phyloP scores from a whole-genome alignment of 2,329 filamentous ascomycete species.

The Stemphylium beticola region DNA sequence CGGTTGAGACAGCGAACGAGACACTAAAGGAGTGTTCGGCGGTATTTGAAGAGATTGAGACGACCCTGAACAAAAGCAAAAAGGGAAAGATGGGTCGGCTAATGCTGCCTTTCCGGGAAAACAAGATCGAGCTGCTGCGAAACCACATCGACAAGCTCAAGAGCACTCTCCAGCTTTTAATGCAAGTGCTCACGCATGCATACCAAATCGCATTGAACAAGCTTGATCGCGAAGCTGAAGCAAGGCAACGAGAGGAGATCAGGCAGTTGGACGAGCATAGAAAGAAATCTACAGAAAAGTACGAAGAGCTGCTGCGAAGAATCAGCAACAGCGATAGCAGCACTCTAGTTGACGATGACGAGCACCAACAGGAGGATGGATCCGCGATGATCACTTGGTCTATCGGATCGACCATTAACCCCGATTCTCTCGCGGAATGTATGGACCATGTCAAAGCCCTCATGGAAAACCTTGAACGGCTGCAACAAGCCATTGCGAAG shows the following conservation, averaged over 20 bases:
- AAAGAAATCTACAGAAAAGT: slow-evolving; percentile 30
- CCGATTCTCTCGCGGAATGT: slow-evolving; percentile 29
- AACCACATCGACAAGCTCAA: slow-evolving; percentile 41
- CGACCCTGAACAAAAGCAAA: slow-evolving; percentile 33
- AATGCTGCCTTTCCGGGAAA: slow-evolving; percentile 40
- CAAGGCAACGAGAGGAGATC: slow-evolving; percentile 34
- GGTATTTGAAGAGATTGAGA: slow-evolving; percentile 35
- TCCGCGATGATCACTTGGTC: slow-evolving; percentile 8
- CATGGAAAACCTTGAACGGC: slow-evolving; percentile 27
- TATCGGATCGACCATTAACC: slow-evolving; percentile 28
- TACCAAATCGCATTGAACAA: slow-evolving; percentile 34
- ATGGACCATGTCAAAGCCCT: slow-evolving; percentile 32
- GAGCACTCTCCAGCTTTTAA: slow-evolving; percentile 37
- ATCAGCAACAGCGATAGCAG: slow-evolving; percentile 28
- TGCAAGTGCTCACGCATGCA: slow-evolving; percentile 37
- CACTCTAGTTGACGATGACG: slow-evolving; percentile 21
- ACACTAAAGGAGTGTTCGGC: slow-evolving; percentile 35
- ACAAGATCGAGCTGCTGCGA: slow-evolving; percentile 36
- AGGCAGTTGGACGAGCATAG: slow-evolving; percentile 30
- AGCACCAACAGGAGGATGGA: not conserved
- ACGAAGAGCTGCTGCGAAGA: slow-evolving; percentile 32
- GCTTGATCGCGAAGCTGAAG: slow-evolving; percentile 32
- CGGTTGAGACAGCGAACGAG: slow-evolving; percentile 34
- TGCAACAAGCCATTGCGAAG: slow-evolving; percentile 42
- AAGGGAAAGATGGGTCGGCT: slow-evolving; percentile 33